Evolutionary conservation across 805 yeast genomes (phyloP), one percentile per base, ranked within the genome.

Genomic region (Candida glaebosa): DNA sequence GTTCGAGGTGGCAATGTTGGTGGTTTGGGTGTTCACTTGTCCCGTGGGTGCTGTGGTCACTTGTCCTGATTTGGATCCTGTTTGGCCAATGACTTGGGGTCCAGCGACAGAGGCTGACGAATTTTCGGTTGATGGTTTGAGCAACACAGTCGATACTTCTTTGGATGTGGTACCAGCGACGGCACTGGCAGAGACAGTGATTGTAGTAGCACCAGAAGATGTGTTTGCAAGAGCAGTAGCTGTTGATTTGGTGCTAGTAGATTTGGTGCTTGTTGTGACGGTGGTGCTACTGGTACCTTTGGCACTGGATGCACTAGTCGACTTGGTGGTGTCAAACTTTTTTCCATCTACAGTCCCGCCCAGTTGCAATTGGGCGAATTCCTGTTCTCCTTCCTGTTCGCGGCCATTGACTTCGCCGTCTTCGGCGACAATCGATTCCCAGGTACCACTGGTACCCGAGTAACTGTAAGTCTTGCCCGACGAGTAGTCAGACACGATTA

Each of bases 401-500:
- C 87, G 75, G 19, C 89, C 90, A 49, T 80, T 73, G 31, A 87
- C 73, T 39, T 64, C 55, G 48, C 89, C 89, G 56, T 66, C 74
- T 25, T 61, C 60, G 17, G 87, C 77, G 32, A 67, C 52, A 45
- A 83, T 82, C 6, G 86, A 80, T 37, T 67, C 57, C 81, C 83
- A 81, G 25, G 59, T 51, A 40, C 90, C 91, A 10, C 78, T 53
- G 19, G 66, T 58, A 51, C 75, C 86, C 40, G 67, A 53, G 55
- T 82, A 83, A 25, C 65, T 51, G 57, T 84, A 84, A 45, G 71
- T 67, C 2, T 67, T 51, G 38, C 90, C 91, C 17, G 80, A 66
- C 1, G 88, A 82, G 56, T 82, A 84, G 61, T 84, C 89, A 18
- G 80, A 68, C n/a, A 86, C 83, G 20, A 71, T 58, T 33, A 87